Evolutionary conservation across 371 early-diverging fungal genomes (phyloP), one percentile per base, ranked within the genome.

Genomic region (Mortierella sp.): DNA sequence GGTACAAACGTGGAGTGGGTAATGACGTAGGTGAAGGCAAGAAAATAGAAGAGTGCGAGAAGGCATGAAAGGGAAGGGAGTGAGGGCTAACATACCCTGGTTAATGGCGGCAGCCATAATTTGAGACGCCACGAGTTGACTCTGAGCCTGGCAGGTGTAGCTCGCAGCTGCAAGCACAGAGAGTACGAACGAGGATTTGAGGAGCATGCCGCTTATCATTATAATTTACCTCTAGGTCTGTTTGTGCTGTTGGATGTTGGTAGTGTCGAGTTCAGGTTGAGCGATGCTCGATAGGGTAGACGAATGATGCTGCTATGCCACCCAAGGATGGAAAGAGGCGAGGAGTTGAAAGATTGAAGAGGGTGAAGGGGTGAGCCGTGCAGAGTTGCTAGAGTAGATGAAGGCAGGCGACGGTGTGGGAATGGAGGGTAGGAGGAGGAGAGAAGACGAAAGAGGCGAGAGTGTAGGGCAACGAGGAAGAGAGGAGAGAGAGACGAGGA

Each of bases 71-170:
- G 69, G 46, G 54, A 0, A 19, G 14, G 40, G 40, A 50, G 19
- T 24, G 28, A 34, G 10, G 61, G 71, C 16, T 31, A 28, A 72
- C 81, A 37, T 82, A 78, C 78, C 69, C 82, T 75, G 75, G 34
- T 75, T 51, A 40, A 82, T 78, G 26, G 31, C 34, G 13, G 75
- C 34, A 11, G 67, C 72, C 51, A 82, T 67, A 24, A 64, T 82
- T 69, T 82, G 57, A 28, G 81, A 69, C 26, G 37, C 40, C 43
- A 31, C 71, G 14, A 61, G 57, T 46, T 73, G 71, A 1, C 64
- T 43, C 46, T 81, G 69, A 10, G 54, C 82, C 48, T 34, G 71
- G 50, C 57, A 54, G 64, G 54, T 69, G 57, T 37, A 81, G 71
- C 75, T 37, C 55, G 69, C n/a, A 34, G 69, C 78, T 3, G 55